phyloP scores from a whole-genome alignment of 371 early-diverging fungal species.

The Mortierella sp. region DNA sequence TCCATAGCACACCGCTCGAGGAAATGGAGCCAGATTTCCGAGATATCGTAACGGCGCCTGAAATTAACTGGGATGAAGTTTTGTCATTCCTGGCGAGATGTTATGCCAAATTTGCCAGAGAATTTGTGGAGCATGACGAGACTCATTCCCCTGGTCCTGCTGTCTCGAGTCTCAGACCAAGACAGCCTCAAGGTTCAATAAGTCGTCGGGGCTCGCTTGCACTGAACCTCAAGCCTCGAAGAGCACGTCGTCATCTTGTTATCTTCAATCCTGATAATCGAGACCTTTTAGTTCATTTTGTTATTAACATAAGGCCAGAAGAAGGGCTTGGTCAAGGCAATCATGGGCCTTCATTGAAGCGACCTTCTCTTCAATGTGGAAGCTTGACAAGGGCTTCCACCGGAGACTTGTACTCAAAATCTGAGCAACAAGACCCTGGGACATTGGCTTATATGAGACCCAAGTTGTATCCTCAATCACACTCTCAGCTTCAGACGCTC shows the following conservation, averaged over 20 bases:
- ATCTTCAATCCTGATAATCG: slow-evolving; percentile 59
- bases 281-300: slow-evolving; percentile 58
- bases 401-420: slow-evolving; percentile 22
- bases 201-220: slow-evolving; percentile 25
- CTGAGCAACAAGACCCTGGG: slow-evolving; percentile 3
- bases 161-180: slow-evolving; percentile 27
- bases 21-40: slow-evolving; percentile 59
- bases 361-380: background rate
- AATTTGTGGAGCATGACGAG: slow-evolving; percentile 55
- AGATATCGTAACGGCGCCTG: slow-evolving; percentile 49
- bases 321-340: background rate
- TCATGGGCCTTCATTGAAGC: background rate
- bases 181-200: background rate
- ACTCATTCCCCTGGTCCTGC: slow-evolving; percentile 25
- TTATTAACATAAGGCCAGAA: slow-evolving; percentile 26
- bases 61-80: slow-evolving; percentile 55
- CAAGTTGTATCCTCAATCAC: slow-evolving; percentile 28
- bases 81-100: slow-evolving; percentile 50
- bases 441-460: background rate
- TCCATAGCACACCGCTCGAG: slow-evolving; percentile 54
- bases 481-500: slow-evolving; percentile 44
- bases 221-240: slow-evolving; percentile 1
- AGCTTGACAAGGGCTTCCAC: slow-evolving; percentile 18
- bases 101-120: slow-evolving; percentile 46
- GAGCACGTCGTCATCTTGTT: slow-evolving; percentile 53